Conservation (phyloP, 2,329 filamentous ascomycete genomes). For the Harringtonia aguacate region DNA sequence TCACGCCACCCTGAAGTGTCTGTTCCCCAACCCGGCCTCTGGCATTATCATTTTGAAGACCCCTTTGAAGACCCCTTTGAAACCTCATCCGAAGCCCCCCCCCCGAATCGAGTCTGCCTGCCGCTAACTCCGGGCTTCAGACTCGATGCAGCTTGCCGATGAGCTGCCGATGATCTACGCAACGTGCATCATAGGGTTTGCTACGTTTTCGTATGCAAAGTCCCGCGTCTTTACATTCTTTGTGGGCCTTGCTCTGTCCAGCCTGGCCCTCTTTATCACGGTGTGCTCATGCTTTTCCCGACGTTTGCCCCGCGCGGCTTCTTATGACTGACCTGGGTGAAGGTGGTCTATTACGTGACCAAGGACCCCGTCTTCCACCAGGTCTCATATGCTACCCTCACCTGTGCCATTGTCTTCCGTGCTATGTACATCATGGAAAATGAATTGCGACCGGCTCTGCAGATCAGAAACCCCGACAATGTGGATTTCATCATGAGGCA, state of each 20-base stretch:
- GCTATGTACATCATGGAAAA: conserved; percentile 65
- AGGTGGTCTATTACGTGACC: conserved; percentile 56
- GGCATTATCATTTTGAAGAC: no score
- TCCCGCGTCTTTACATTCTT: conserved; percentile 29
- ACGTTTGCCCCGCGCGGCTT: not conserved
- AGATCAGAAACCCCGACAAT: conserved; percentile 35
- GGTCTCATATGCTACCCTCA: conserved; percentile 64
- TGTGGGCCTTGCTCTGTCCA: conserved; percentile 46
- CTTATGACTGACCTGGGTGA: not conserved
- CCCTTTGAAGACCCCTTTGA: no score
- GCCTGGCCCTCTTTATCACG: conserved; percentile 59
- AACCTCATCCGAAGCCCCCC: no score
- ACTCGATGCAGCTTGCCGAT: conserved; percentile 50
- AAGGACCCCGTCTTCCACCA: conserved; percentile 80
- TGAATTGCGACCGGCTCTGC: conserved; percentile 32
- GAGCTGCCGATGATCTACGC: conserved; percentile 52
- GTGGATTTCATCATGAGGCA: conserved; percentile 36
- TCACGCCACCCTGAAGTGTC: conserved; percentile 45
- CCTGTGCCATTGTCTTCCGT: conserved; percentile 57
- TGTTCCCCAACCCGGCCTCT: conserved; percentile 10
- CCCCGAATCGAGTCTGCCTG: not conserved
- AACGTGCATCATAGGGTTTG: conserved; percentile 45
- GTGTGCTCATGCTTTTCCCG: conserved; percentile 11
- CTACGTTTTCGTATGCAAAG: conserved; percentile 63
- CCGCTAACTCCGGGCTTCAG: conserved; percentile 17